phyloP scores from a whole-genome alignment of 768 basidiomycete species.

The Tricholoma furcatifolium region DNA sequence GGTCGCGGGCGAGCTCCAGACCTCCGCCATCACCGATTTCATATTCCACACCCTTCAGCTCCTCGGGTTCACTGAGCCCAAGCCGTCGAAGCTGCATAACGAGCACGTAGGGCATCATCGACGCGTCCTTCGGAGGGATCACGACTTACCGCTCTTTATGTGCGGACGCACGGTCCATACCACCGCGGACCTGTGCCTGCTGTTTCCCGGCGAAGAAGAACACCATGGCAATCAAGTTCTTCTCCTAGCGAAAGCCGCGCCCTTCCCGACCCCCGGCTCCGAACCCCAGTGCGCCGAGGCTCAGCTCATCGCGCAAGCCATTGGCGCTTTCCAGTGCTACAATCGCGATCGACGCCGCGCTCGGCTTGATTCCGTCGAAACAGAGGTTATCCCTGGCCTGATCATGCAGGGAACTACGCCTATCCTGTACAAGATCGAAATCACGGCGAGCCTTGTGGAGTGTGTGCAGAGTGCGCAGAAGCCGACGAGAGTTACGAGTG shows the following conservation, averaged over 20 bases:
- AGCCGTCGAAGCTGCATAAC: constrained; percentile 5
- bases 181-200: constrained; percentile 17
- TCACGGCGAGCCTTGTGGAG: constrained; percentile 16
- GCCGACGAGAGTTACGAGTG: constrained; percentile 11
- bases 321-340: constrained; percentile 18
- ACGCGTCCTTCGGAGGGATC: constrained; percentile 13
- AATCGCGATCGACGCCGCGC: constrained; percentile 16
- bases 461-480: constrained; percentile 18
- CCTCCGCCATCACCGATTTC: constrained; percentile 13
- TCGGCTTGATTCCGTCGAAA: constrained; percentile 15
- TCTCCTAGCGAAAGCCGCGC: constrained; percentile 15
- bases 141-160: constrained; percentile 21
- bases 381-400: constrained; percentile 11
- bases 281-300: constrained; percentile 10
- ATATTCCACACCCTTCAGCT: constrained; percentile 13
- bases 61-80: constrained; percentile 11
- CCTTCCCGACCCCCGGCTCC: not conserved
- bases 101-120: constrained; percentile 3
- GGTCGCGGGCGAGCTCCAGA: not conserved
- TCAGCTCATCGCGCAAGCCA: constrained; percentile 19
- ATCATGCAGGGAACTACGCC: constrained; percentile 18
- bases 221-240: constrained; percentile 11
- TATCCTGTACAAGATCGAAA: constrained; percentile 16
- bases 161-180: constrained; percentile 17
- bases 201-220: constrained; percentile 1